Evolutionary conservation across 2,329 filamentous ascomycete species (phyloP), one percentile per base, ranked within the genome.

Genomic region (Ascochyta clinopodiicola): DNA sequence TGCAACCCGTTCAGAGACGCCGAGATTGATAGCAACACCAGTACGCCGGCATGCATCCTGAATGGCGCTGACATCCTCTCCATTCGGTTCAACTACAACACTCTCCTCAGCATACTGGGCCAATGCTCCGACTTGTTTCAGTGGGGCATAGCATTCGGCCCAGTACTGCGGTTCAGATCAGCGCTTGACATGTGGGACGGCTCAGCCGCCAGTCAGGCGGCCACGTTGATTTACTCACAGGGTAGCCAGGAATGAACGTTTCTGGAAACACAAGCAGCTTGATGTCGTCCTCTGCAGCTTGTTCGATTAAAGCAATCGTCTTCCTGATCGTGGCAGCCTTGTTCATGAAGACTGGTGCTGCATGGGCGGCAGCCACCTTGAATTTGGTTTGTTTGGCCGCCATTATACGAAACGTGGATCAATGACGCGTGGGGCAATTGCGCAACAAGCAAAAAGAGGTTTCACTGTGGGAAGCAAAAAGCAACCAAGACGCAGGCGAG

Each of bases 301-400:
- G 64, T 52, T 74, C 68, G 36, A 76, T 73, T 35, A 76, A 59
- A 7, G 49, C 38, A 15, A 75, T 45, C 15, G 71, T 70, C 47
- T 75, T 75, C 40, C 60, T 63, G 39, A 70, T 70, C 2, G 72
- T 75, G 3, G 68, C 71, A 1, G 56, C 60, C 51, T 75, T 76
- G 63, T 76, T 58, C 74, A 76, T 76, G 57, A 68, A 76, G 10
- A 74, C 67, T 10, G 74, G 73, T 9, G 73, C 70, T 2, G 72
- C 73, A 43, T 76, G 74, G 9, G 68, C 73, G 2, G 74, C 73
- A n/a, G 72, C 74, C 29, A 67, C 73, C 44, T 66, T 73, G 64
- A 75, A 67, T 45, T 72, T 74, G 27, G 61, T 63, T 29, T 57
- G 46, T 50, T 64, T 68, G 6, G 60, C 45, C 36, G 62, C 55